Percentiles rank a stretch among this genome's conserved stretches.
phyloP scores from a whole-genome alignment of 208 protist species.

The Lotmaria passim region DNA sequence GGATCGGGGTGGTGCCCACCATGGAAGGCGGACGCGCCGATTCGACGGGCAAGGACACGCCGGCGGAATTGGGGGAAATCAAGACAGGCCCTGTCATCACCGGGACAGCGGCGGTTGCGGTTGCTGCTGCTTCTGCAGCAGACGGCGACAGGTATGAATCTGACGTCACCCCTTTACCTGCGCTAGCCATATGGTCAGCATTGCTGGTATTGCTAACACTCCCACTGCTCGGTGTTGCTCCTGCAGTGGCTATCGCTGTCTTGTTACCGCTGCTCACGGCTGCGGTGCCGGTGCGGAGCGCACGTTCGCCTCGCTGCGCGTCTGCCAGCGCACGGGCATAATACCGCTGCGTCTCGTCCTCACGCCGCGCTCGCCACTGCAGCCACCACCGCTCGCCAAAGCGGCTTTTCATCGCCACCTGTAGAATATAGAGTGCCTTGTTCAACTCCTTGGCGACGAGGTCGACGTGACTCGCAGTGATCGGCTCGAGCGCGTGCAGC shows the following conservation, averaged over 20 bases:
- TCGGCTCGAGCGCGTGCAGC: conserved; percentile 39
- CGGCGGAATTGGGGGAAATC: neutral
- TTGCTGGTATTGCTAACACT: neutral
- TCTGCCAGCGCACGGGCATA: conserved; percentile 42
- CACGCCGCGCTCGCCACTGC: conserved; percentile 29
- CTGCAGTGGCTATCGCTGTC: neutral
- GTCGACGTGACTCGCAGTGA: conserved; percentile 27
- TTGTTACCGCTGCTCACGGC: neutral
- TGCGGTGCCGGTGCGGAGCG: neutral
- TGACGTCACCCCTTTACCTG: neutral
- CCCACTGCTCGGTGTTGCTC: no score
- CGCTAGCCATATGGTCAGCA: neutral
- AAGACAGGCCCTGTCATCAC: no score
- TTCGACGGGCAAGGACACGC: neutral
- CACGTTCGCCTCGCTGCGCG: conserved; percentile 25
- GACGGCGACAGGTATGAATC: neutral
- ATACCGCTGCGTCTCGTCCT: conserved; percentile 40
- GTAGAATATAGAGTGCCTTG: conserved; percentile 53
- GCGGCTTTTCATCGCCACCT: conserved; percentile 29
- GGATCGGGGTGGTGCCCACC: conserved; percentile 5
- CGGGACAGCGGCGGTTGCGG: conserved; percentile 2
- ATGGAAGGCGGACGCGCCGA: neutral
- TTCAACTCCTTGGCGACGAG: conserved; percentile 55
- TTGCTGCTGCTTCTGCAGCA: neutral
- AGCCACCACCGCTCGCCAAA: conserved; percentile 30